Evolutionary conservation across 345 rosid genomes (phyloP), one percentile per base, ranked within the genome.

Genomic region (Rhodamnia rubescens): DNA sequence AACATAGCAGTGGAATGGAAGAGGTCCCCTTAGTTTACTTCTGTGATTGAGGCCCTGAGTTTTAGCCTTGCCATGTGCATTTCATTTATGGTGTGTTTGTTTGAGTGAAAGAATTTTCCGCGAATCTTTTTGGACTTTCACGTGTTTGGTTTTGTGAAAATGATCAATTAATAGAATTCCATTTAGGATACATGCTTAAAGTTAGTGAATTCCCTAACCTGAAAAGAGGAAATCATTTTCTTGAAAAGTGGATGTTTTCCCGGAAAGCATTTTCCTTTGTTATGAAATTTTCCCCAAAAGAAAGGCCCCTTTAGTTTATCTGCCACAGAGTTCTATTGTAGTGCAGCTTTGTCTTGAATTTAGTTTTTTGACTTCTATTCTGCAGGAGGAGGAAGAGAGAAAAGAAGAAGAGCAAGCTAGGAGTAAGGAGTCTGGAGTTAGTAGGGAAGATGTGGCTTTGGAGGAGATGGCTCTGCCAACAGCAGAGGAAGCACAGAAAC

Each of bases 371-470:
- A 40, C 61, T 81, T 61, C 12, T 49, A 74, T 85, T 87, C 52
- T 92, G 84, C 86, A 96, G 98, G 94, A 95, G 90, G 99, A 95
- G 88, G 96, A 95, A 89, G 95, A 94, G 91, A 91, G 90, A 88
- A 95, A 94, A 87, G 96, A 93, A 86, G 95, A 94, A 91, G 95
- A 94, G 89, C 89, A 89, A 86, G 91, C 92, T 84, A 91, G 87
- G 91, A 91, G 89, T 87, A 92, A 93, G 85, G 94, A 95, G 83
- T 88, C 92, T 81, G 90, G 89, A 88, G 86, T 87, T 83, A 88
- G 81, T 83, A 89, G 94, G 83, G 94, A 92, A 88, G 98, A 95
- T 92, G 88, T 93, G 84, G 98, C 98, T 8, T 86, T 97, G 88
- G 87, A 94, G 91, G 99, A 97, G 92, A 95, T 93, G 96, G 89